Base-by-base conservation (phyloP, 441 rosid species). In the Lepidium campestre region DNA sequence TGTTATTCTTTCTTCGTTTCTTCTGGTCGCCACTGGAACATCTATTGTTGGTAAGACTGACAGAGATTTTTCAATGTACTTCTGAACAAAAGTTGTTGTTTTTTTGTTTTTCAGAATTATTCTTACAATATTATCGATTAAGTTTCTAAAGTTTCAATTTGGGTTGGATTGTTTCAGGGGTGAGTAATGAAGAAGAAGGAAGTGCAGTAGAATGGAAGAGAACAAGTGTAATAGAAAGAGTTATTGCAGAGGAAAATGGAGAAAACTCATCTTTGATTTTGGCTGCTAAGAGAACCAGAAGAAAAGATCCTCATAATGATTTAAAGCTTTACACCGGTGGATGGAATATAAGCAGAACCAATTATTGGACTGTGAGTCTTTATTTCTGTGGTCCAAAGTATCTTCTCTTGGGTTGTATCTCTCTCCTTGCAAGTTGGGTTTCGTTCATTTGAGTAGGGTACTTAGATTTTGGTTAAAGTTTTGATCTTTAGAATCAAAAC, bases 311-410 rank as follows among this genome's bases (percentile, higher is more conserved):
- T 67, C 46, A 66, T 27, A 57, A 89, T 29, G 2, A 79, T 74
- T 83, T 84, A 49, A 75, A 83, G 17, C 61, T 61, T 34, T 89
- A 94, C 70, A 76, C 78, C 37, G 93, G 96, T 65, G 99, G 99
- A 55, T 94, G 89, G 89, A 89, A 94, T 75, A 88, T 94, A 73
- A 89, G 90, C 85, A 82, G 74, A 61, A 0, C 57, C 4, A 85
- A 91, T 70, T 94, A 94, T 68, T 86, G 86, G 88, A 82, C 87
- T 76, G 97, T 94, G 78, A 83, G 94, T 83, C 67, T 42, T 34
- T 53, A 48, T 15, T 49, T 42, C 27, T 72, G 61, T 72, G 47
- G 49, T 72, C 67, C 44, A 44, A 54, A 4, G 2, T 18, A 4
- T 29, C 49, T 19, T 6, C 36, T 53, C 8, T 53, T 58, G 50